phyloP scores from a whole-genome alignment of 352 stramenopile genomes.

The Achlya hypogyna region DNA sequence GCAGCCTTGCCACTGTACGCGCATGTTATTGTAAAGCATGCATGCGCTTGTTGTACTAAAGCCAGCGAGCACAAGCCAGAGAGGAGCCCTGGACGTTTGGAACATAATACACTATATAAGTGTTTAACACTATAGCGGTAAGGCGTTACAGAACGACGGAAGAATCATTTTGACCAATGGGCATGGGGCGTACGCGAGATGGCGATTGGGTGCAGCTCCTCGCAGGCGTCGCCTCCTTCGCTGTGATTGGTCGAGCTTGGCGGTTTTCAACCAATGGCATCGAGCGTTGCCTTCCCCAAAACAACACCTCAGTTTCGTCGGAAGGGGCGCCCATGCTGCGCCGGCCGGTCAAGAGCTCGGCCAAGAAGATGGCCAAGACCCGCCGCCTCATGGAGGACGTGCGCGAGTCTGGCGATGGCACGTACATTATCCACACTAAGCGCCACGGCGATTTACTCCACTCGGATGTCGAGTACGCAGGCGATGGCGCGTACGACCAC shows the following conservation, averaged over 20 bases:
- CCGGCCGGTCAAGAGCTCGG: constrained; percentile 4
- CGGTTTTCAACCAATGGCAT: background rate
- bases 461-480: background rate
- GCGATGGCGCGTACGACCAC: background rate
- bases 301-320: background rate
- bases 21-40: too few relatives aligned
- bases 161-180: too few relatives aligned
- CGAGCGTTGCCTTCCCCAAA: background rate
- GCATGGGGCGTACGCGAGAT: too few relatives aligned
- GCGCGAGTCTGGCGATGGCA: background rate
- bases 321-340: background rate
- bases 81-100: too few relatives aligned
- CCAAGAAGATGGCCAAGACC: constrained; percentile 11
- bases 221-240: too few relatives aligned
- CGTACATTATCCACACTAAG: background rate
- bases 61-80: too few relatives aligned
- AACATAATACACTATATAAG: too few relatives aligned
- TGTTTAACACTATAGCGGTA: too few relatives aligned
- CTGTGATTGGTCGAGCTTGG: background rate
- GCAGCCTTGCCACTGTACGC: too few relatives aligned
- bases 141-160: too few relatives aligned
- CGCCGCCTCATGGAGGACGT: background rate
- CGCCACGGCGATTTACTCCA: background rate
- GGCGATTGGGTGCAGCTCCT: too few relatives aligned
- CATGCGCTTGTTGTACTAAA: too few relatives aligned